A percentile compares a stretch with the other conserved stretches of the same genome.
These are phyloP conservation scores for Keithomyces neogunnii DNA, from an alignment of 2,329 filamentous ascomycete species.

Conservation along the genomic window DNA sequence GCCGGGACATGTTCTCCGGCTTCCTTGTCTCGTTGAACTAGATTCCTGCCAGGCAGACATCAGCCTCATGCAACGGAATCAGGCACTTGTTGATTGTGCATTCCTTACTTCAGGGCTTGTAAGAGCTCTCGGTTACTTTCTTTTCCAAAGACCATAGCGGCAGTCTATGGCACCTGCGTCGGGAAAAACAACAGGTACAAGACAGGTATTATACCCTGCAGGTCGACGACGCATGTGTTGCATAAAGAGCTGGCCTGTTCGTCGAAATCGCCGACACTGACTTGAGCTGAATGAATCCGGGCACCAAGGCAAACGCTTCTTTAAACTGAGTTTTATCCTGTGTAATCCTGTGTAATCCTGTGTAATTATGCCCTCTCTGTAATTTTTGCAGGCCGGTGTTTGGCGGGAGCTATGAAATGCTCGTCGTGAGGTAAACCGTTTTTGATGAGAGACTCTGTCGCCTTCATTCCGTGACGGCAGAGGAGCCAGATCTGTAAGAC, in stretches of 20 bases:
- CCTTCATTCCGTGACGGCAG: background rate
- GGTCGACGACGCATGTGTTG: background rate
- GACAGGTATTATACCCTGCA: background rate
- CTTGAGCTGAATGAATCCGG: too few species aligned
- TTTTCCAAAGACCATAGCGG: constrained; percentile 4
- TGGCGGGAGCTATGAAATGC: constrained; percentile 1
- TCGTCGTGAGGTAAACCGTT: constrained; percentile 2
- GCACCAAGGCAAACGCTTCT: too few species aligned
- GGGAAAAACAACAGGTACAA: background rate
- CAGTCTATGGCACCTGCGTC: background rate
- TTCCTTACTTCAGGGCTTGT: constrained; percentile 5
- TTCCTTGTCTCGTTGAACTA: constrained; percentile 4
- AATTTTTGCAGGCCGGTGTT: constrained; percentile 1
- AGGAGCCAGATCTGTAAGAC: background rate
- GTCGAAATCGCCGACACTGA: background rate
- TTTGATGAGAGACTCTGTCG: background rate
- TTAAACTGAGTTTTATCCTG: too few species aligned
- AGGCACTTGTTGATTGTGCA: background rate
- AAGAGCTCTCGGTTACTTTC: constrained; percentile 5
- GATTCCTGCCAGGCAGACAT: background rate
- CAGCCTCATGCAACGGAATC: background rate
- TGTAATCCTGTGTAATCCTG: too few species aligned
- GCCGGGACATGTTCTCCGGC: constrained; percentile 4
- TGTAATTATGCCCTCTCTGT: too few species aligned
- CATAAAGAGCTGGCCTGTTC: background rate